phyloP scores from a whole-genome alignment of 116 monocot genomes.

The Cymodocea nodosa region DNA sequence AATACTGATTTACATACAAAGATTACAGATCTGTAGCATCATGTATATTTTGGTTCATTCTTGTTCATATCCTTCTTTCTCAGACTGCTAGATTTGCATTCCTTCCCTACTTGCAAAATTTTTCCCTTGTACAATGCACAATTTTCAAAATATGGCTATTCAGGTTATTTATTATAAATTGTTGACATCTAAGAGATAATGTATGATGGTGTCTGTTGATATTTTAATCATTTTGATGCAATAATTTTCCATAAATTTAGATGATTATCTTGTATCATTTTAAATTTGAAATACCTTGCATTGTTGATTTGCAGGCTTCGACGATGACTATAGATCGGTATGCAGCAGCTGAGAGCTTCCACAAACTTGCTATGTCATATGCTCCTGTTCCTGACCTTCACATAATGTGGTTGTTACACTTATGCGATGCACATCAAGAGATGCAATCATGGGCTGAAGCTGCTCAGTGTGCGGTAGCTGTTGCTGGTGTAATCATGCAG shows the following conservation, averaged over 20 bases:
- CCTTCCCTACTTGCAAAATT: too few species aligned
- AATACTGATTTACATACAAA: too few species aligned
- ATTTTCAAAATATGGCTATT: too few species aligned
- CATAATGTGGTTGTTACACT: constrained; percentile 96
- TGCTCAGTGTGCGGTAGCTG: constrained; percentile 98
- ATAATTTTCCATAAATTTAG: too few species aligned
- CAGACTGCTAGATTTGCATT: too few species aligned
- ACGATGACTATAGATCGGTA: constrained; percentile 71
- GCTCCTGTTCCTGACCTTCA: constrained; percentile 96
- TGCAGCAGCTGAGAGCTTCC: constrained; percentile 93
- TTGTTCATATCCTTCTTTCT: too few species aligned
- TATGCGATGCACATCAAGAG: constrained; percentile 98
- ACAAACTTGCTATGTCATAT: constrained; percentile 89
- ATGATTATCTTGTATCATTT: neutral
- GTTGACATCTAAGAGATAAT: constrained; percentile 1
- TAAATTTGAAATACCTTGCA: neutral
- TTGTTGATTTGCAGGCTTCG: constrained; percentile 80
- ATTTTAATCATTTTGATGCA: neutral
- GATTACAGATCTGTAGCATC: too few species aligned
- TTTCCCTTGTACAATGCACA: too few species aligned
- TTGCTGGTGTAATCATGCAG: constrained; percentile 99
- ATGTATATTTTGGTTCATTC: too few species aligned
- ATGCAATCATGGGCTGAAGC: constrained; percentile 99
- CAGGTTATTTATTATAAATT: too few species aligned
- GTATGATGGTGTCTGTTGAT: neutral